phyloP scores from a whole-genome alignment of 176 grass and related monocot genomes.

The Typha latifolia region DNA sequence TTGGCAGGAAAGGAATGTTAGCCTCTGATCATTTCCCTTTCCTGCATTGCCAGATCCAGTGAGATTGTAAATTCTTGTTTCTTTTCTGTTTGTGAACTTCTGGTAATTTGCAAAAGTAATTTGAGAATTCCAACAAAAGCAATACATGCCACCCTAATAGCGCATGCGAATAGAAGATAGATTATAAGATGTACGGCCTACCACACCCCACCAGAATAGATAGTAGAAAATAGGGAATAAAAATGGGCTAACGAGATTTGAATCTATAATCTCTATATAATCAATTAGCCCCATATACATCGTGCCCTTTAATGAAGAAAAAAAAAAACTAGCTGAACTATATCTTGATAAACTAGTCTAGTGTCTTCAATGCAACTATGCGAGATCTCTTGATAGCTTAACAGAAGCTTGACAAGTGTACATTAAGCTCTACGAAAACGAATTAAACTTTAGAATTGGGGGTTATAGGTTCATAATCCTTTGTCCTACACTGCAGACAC shows the following conservation, averaged over 20 bases:
- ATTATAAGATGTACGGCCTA: background rate
- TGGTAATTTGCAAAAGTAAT: background rate
- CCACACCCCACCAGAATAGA: no score
- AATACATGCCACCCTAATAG: background rate
- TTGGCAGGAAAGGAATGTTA: conserved; percentile 2
- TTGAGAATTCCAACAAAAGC: background rate
- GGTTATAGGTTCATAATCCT: background rate
- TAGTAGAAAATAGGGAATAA: background rate
- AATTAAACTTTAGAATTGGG: background rate
- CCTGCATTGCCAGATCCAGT: background rate
- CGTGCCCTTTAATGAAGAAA: no score
- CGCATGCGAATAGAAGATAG: background rate
- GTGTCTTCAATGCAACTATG: no score
- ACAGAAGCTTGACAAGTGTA: background rate
- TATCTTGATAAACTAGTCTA: no score
- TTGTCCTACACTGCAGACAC: background rate
- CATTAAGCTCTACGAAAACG: background rate
- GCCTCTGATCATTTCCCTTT: background rate
- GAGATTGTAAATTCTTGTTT: background rate
- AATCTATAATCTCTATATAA: no score
- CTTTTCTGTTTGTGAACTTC: background rate
- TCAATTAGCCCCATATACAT: no score
- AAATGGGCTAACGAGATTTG: no score
- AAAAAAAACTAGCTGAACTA: no score
- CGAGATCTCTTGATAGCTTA: no score